Base-by-base conservation (phyloP, 257 asterid genomes). In the Rauvolfia tetraphylla region DNA sequence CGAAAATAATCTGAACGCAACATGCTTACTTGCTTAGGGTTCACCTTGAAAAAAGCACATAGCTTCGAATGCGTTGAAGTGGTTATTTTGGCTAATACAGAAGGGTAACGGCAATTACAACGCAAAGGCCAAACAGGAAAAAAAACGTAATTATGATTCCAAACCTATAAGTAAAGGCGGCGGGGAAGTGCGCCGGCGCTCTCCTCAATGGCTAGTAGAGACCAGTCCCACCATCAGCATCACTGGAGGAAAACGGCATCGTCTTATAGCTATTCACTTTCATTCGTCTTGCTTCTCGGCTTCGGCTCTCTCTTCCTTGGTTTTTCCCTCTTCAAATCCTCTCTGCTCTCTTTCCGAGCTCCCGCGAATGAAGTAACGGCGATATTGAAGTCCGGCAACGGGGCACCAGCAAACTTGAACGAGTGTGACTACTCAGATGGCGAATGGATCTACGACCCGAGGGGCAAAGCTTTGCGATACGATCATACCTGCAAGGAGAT, bases 401-500 rank as follows among this genome's bases (percentile, higher is more conserved):
- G 59, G 33, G 25, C 33, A 3, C 38, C 78, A 18, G 10, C 22
- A 8, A 38, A 25, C 71, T 70, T 79, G 42, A 71, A 25, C 13
- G 62, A 56, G 31, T 92, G 99, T 78, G 85, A 90, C 83, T 91
- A 84, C 84, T 83, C 96, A 18, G 81, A 88, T 31, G 99, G 98
- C 34, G 85, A 78, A 61, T 95, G 99, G 99, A 83, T 90, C 84
- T 86, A 87, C 81, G 89, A 95, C 83, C 84, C 80, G n/a, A 68
- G 81, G 1, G 79, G 86, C 80, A 85, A 75, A 82, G 82, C 88
- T 58, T 89, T 91, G 77, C 90, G 94, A 72, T 93, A 95, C 81
- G 97, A 89, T 77, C 85, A 87, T 56, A 89, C 90, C 38, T 95
- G 99, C 79, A 95, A 92, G 89, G 99, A 91, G 90, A 93, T 95